These are phyloP conservation scores for Tulasnella sp. DNA, from an alignment of 768 basidiomycete species.

Conservation along the genomic window DNA sequence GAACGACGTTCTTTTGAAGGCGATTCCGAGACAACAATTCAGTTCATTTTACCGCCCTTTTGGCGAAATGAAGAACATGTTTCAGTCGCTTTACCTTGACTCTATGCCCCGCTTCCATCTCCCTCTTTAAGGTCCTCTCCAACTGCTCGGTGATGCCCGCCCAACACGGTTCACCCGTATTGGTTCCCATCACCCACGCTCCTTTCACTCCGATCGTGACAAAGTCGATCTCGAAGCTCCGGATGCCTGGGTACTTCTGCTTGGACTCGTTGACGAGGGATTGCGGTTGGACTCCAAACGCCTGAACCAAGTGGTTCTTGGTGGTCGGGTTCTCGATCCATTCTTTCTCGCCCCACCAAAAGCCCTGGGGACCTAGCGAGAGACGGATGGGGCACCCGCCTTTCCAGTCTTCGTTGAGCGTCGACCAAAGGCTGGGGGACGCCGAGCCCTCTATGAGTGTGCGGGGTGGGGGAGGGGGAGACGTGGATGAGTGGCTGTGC, in stretches of 20 bases:
- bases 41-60: background rate
- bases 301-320: background rate
- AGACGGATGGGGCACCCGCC: conserved; percentile 2
- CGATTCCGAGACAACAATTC: too few species aligned
- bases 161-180: background rate
- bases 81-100: background rate
- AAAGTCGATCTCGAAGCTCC: conserved; percentile 6
- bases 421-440: background rate
- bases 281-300: conserved; percentile 1
- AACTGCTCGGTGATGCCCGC: background rate
- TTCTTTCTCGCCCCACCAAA: conserved; percentile 8
- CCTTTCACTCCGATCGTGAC: background rate
- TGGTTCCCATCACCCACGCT: background rate
- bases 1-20: conserved; percentile 3
- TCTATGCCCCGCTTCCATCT: background rate
- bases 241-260: background rate
- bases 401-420: conserved; percentile 8
- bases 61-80: too few species aligned
- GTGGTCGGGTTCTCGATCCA: background rate
- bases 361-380: background rate
- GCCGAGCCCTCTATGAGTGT: conserved; percentile 3
- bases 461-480: background rate
- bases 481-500: background rate
- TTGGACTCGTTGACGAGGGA: background rate
- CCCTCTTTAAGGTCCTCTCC: background rate